phyloP scores from a whole-genome alignment of 1,284 basidiomycete species.

The Phenoliferia sp. region DNA sequence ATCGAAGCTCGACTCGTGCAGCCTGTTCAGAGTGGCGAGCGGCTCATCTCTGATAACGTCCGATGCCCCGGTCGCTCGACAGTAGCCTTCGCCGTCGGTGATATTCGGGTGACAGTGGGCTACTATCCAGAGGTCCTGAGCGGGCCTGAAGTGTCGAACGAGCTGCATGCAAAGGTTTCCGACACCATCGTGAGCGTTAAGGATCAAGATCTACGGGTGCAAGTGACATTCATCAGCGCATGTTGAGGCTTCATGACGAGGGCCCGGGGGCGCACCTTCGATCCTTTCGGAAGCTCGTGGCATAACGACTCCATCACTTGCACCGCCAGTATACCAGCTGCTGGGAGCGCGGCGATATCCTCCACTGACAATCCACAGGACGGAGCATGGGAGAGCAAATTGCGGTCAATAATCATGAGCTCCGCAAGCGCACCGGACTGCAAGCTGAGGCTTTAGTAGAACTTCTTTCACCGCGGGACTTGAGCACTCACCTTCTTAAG shows the following conservation, averaged over 20 bases:
- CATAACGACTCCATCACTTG: slow-evolving; percentile 44
- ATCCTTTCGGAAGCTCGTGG: slow-evolving; percentile 39
- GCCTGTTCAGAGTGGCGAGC: slow-evolving; percentile 43
- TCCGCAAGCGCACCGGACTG: slow-evolving; percentile 44
- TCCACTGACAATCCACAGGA: slow-evolving; percentile 43
- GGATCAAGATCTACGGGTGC: slow-evolving; percentile 40
- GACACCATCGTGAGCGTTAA: slow-evolving; percentile 46
- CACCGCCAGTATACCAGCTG: slow-evolving; percentile 43
- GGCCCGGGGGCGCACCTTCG: slow-evolving; percentile 27
- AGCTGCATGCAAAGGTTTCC: slow-evolving; percentile 45
- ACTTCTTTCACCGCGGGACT: background rate
- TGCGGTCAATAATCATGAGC: slow-evolving; percentile 39
- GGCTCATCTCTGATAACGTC: slow-evolving; percentile 45
- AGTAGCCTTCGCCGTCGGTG: slow-evolving; percentile 40
- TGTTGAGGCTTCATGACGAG: background rate
- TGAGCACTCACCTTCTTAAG: slow-evolving; percentile 35
- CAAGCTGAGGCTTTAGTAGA: background rate
- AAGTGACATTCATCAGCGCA: background rate
- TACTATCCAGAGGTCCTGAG: slow-evolving; percentile 42
- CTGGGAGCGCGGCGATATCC: slow-evolving; percentile 45
- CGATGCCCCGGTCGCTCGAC: slow-evolving; percentile 43
- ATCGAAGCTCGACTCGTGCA: slow-evolving; percentile 45
- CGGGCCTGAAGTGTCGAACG: slow-evolving; percentile 36
- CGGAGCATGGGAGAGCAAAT: slow-evolving; percentile 42
- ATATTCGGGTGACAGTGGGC: slow-evolving; percentile 43